Conservation (phyloP, 441 rosid species). For the Erodium texanum region DNA sequence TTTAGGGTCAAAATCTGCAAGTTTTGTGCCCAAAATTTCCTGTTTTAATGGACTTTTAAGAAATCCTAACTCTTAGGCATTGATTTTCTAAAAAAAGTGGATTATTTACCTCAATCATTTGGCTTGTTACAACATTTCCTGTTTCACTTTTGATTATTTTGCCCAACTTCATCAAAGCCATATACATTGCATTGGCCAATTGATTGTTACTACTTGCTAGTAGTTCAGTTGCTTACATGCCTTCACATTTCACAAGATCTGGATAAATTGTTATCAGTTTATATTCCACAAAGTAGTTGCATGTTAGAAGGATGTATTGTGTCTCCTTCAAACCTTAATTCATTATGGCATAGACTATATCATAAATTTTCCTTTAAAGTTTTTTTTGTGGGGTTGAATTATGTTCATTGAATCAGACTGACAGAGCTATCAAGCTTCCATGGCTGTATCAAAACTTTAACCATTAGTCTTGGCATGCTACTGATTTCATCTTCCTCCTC, state of each 20-base stretch:
- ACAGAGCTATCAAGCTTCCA: background rate
- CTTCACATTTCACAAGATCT: background rate
- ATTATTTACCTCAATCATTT: too few species aligned
- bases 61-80: background rate
- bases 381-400: background rate
- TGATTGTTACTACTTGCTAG: background rate
- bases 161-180: background rate
- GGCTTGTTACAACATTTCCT: background rate
- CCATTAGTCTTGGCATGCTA: background rate
- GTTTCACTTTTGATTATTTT: background rate
- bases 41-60: background rate
- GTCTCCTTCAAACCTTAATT: too few species aligned
- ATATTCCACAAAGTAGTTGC: background rate
- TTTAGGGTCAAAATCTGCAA: background rate
- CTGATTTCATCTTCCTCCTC: slow-evolving; percentile 3
- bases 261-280: background rate
- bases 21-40: slow-evolving; percentile 5
- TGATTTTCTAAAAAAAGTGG: background rate
- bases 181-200: background rate
- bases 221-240: background rate
- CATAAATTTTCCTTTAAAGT: background rate
- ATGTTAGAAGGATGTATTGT: too few species aligned
- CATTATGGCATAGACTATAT: background rate
- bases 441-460: background rate
- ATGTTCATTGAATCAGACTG: background rate